Evolutionary conservation across 106 monocot genomes (phyloP).

Genomic region (Acanthochlamys bracteata): DNA sequence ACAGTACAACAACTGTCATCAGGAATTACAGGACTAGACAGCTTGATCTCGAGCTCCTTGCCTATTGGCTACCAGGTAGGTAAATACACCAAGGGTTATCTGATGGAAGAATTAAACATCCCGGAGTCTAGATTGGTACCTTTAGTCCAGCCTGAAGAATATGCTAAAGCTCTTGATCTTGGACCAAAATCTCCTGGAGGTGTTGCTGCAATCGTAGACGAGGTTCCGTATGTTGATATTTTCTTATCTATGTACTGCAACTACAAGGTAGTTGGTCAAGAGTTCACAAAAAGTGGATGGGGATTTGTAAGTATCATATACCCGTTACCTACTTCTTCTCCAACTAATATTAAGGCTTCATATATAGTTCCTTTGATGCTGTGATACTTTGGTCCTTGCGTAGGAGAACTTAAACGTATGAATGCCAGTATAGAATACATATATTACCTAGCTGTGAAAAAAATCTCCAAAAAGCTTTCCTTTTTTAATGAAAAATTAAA

Average conservation of each 20-base stretch:
- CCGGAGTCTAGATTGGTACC: constrained; percentile 48
- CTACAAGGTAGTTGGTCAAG: constrained; percentile 62
- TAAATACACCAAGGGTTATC: constrained; percentile 61
- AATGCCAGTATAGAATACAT: too few species aligned
- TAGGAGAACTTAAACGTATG: too few species aligned
- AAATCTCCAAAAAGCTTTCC: too few species aligned
- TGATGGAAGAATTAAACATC: constrained; percentile 62
- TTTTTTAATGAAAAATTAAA: too few species aligned
- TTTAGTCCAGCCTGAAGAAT: constrained; percentile 49
- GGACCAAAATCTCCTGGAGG: constrained; percentile 53
- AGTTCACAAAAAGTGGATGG: constrained; percentile 90
- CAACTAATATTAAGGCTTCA: too few species aligned
- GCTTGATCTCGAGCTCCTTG: constrained; percentile 48
- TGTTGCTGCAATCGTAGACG: constrained; percentile 81
- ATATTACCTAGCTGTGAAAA: too few species aligned
- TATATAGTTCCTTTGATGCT: too few species aligned
- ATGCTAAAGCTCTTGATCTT: constrained; percentile 46
- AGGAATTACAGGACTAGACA: constrained; percentile 62
- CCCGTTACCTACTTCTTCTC: background rate
- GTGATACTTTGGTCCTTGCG: too few species aligned
- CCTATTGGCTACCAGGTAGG: constrained; percentile 83
- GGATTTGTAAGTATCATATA: constrained; percentile 65
- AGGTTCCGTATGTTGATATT: constrained; percentile 67
- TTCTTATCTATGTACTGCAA: constrained; percentile 73
- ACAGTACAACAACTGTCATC: constrained; percentile 84